Percentiles rank a stretch among this genome's conserved stretches.
phyloP scores from a whole-genome alignment of 2,329 filamentous ascomycete genomes.

The Exophiala aquamarina region DNA sequence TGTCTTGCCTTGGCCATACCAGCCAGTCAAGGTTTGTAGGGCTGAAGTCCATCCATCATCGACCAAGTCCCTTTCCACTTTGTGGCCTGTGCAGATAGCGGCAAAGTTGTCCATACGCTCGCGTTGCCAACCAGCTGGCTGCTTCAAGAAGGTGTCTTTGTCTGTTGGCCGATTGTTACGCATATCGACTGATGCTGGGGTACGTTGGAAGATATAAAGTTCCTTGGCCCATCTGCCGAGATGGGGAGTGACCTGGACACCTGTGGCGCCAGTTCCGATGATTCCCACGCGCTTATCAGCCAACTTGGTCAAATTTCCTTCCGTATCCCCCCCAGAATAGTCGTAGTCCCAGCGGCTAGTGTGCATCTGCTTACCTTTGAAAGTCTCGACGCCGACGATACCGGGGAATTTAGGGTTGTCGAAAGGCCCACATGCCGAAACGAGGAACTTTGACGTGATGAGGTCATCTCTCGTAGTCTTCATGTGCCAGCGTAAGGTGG shows the following conservation, averaged over 20 bases:
- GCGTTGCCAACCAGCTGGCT: slow-evolving; percentile 31
- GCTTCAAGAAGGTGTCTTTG: slow-evolving; percentile 3
- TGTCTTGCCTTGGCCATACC: background rate
- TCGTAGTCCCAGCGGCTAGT: slow-evolving; percentile 37
- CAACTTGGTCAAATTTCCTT: slow-evolving; percentile 39
- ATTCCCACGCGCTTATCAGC: slow-evolving; percentile 18
- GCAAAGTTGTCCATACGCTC: slow-evolving; percentile 32
- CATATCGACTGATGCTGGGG: slow-evolving; percentile 41
- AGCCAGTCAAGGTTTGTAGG: background rate
- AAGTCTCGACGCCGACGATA: slow-evolving; percentile 26
- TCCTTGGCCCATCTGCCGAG: slow-evolving; percentile 43
- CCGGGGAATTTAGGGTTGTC: slow-evolving; percentile 48
- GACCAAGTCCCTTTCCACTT: slow-evolving; percentile 28
- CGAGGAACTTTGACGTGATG: slow-evolving; percentile 40
- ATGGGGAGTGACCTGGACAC: slow-evolving; percentile 16
- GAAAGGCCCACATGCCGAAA: slow-evolving; percentile 45
- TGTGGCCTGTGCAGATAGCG: slow-evolving; percentile 16
- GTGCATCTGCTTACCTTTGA: slow-evolving; percentile 31
- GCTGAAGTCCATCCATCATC: slow-evolving; percentile 30
- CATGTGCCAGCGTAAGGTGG: slow-evolving; percentile 34
- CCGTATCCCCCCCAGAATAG: slow-evolving; percentile 37
- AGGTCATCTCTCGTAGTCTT: slow-evolving; percentile 25
- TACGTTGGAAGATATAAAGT: slow-evolving; percentile 30
- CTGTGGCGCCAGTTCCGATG: slow-evolving; percentile 22
- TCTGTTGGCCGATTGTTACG: slow-evolving; percentile 17